Evolutionary conservation across 495 filamentous ascomycete species (phyloP), one percentile per base, ranked within the genome.

Genomic region (Hypoxylon trugodes): DNA sequence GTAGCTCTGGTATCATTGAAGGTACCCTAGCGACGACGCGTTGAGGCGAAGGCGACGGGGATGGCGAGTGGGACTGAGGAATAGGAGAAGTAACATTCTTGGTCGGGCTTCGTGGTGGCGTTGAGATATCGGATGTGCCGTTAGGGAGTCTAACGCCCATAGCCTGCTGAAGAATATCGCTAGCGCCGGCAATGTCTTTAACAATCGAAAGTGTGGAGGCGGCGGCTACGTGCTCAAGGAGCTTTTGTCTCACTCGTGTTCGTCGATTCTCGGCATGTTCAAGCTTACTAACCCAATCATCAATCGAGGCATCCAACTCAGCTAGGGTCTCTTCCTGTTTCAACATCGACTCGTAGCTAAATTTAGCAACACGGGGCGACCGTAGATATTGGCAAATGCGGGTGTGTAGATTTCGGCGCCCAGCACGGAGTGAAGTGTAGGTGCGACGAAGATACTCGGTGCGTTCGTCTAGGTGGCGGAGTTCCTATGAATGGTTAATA

Each of bases 241-340:
- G 79, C 77, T 90, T 92, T 69, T 91, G 87, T n/a, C 87, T 83
- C 19, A 91, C 82, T 24, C 85, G 78, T 10, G 82, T 84, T 19
- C 89, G 82, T 61, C 89, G 78, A 66, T 91, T 89, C 76, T 92
- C 89, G n/a, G 87, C 87, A 53, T 86, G 83, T 61, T 91, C 89
- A 3, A 90, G 82, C 69, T 90, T 91, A 59, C 58, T 74, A 22
- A 89, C 82, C 87, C 89, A 92, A 63, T 89, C 87, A 61, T 91
- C 89, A 61, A 92, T 91, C 19, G 85, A 86, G n/a, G 77, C 70
- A 62, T 92, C 89, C 13, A 91, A 81, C 65, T 90, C 88, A 1
- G 82, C 82, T 18, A 92, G 77, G 6, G 88, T 86, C 69, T 91
- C 88, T 69, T 90, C 88, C 66, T 92, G 89, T 74, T 87, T 89